Evolutionary conservation across 176 grass and related monocot species (phyloP).

Genomic region (Leersia perrieri): DNA sequence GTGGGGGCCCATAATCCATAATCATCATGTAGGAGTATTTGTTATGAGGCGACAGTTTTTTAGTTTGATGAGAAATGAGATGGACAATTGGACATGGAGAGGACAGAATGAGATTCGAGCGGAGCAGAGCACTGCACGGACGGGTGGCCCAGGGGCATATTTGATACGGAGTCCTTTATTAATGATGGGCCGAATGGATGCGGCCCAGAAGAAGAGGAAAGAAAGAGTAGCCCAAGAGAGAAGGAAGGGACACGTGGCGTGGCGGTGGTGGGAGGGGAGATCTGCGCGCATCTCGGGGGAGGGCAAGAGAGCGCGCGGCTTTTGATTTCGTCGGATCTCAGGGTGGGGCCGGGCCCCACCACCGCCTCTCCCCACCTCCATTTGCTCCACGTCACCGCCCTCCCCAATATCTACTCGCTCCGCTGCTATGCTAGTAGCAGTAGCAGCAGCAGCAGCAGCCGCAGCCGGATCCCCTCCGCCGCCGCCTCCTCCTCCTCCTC

Average conservation of each 20-base stretch:
- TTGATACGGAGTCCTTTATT: no score
- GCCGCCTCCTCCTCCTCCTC: background rate
- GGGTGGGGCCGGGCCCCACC: background rate
- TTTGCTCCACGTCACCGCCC: conserved; percentile 46
- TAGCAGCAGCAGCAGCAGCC: background rate
- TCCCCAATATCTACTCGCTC: conserved; percentile 1
- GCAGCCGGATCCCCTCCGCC: background rate
- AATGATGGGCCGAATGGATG: background rate
- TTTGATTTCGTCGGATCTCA: conserved; percentile 52
- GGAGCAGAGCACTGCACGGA: no score
- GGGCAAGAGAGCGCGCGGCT: conserved; percentile 34
- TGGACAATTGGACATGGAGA: no score
- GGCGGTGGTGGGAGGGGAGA: conserved; percentile 36
- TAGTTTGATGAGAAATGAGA: no score
- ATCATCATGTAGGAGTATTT: no score
- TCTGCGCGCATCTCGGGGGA: background rate
- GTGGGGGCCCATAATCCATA: no score
- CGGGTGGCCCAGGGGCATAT: no score
- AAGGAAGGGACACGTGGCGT: background rate
- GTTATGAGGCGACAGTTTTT: no score
- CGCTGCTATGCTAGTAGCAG: no score
- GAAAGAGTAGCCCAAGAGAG: background rate
- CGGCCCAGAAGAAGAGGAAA: no score
- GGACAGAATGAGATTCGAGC: no score
- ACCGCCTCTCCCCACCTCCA: conserved; percentile 28